Evolutionary conservation across 768 basidiomycete species (phyloP).

Genomic region (Auriscalpium vulgare): DNA sequence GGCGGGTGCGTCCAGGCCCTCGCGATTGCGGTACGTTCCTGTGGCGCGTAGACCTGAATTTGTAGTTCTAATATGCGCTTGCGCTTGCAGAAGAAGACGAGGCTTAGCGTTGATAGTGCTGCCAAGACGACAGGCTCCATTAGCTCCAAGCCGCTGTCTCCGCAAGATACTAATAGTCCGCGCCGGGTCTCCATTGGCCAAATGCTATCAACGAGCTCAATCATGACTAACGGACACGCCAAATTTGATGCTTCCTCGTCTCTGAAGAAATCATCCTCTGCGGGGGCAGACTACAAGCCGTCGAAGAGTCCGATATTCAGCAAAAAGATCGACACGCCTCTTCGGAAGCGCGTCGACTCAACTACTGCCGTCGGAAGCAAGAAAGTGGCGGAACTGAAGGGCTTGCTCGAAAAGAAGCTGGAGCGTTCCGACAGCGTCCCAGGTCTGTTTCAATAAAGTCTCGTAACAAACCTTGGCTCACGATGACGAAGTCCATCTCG

Average conservation of each 20-base stretch:
- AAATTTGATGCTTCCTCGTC: background rate
- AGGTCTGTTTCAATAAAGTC: too few relatives aligned
- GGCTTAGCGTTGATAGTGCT: constrained; percentile 19
- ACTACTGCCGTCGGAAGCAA: constrained; percentile 10
- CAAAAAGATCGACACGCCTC: background rate
- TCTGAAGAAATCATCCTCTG: constrained; percentile 3
- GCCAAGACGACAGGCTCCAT: constrained; percentile 21
- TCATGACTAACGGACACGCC: background rate
- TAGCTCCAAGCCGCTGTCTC: constrained; percentile 19
- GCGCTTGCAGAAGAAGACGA: constrained; percentile 10
- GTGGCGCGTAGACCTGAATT: background rate
- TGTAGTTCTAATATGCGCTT: too few relatives aligned
- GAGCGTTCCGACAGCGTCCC: too few relatives aligned
- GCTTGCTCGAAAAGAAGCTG: background rate
- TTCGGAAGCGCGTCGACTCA: constrained; percentile 13
- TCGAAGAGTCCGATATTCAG: background rate
- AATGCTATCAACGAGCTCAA: background rate
- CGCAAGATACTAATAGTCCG: constrained; percentile 7
- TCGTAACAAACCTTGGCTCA: too few relatives aligned
- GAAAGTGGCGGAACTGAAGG: constrained; percentile 5
- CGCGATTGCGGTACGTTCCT: constrained; percentile 43
- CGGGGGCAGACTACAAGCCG: background rate
- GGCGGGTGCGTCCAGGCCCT: constrained; percentile 47
- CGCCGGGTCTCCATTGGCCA: constrained; percentile 4
- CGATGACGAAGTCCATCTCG: too few relatives aligned